Evolutionary conservation across 768 basidiomycete species (phyloP), one percentile per base, ranked within the genome.

Genomic region (Tephrocybe sp.): DNA sequence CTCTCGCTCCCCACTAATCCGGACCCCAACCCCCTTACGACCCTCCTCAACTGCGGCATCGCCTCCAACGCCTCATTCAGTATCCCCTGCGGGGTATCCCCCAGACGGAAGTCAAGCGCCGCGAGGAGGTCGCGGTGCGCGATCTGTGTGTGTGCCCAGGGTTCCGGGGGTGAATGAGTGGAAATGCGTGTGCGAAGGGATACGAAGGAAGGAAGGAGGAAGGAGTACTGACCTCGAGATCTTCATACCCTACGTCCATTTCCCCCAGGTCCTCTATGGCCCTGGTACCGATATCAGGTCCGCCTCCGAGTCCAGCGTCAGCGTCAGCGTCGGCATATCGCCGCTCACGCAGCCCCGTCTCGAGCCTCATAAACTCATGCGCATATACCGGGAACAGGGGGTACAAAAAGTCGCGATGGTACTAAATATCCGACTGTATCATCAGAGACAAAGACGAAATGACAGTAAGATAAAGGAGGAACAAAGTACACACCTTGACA

Each of bases 351-450:
- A 78, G 79, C 1, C 82, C 77, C 19, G 41, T 40, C 19, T 42
- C 26, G 14, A 87, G 48, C 0, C 59, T 53, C 9, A 80, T 60
- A 56, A 79, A 85, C 45, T 84, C 82, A 32, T 60, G 58, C 0
- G 79, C 72, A 45, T 70, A 72, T 1, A 86, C 71, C 1, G 83
- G 80, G 11, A 68, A 58, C 5, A 86, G 69, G 10, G 85, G 85
- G 1, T 67, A 55, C 14, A 87, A 64, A 40, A 81, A 77, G 63
- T 87, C 85, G 12, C 84, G 79, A 66, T 87, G 82, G 48, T 81
- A 72, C 84, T 87, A 52, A 26, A 26, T 22, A n/a, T 23, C 22
- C 30, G 33, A 20, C 30, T 36, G 39, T 7, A 39, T 33, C n/a
- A 55, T 16, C 12, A 51, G 9, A 32, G 12, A 46, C 34, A 5